Evolutionary conservation across 345 rosid genomes (phyloP), one percentile per base, ranked within the genome.

Genomic region (Arabis alpina): DNA sequence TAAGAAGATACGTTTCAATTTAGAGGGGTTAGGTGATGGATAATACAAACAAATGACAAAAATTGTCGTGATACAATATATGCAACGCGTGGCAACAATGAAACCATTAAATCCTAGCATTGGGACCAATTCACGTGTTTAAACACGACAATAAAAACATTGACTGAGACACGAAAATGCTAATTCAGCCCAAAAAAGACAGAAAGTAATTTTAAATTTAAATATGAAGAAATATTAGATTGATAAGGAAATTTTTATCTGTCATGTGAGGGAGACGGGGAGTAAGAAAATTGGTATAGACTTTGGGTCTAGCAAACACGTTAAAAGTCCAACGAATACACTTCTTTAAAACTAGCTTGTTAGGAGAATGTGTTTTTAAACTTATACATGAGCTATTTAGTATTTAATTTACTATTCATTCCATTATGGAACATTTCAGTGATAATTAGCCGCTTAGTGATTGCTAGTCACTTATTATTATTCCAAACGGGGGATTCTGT

Each of bases 51-150:
- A 16, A 48, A 37, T 58, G 73, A 40, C 8, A 4, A 10, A 45
- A 56, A 32, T 23, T 55, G 11, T 44, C 25, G n/a, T 55, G 43
- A 30, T 54, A 19, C 45, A 13, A 16, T 25, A 40, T 15, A 53
- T 66, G 15, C 44, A 41, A 23, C 34, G 51, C 34, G 37, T 60
- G 53, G 53, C 53, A 11, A 23, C 8, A 70, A 50, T 28, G 7
- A 4, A 28, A 42, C 61, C 32, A 32, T 9, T 44, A 32, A 44
- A 34, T 23, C 1, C 2, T 61, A 39, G 40, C 6, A 2, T 45
- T 56, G 47, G 55, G 36, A 56, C 56, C 41, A 36, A 8, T n/a
- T 48, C 73, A 57, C 64, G 48, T 68, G 39, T 8, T 54, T 34
- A 34, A 34, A 34, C 37, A 34, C 37, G 37, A 2, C 6, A 34